Evolutionary conservation across 1,284 basidiomycete genomes (phyloP).

Genomic region (Leccinum subatratum): DNA sequence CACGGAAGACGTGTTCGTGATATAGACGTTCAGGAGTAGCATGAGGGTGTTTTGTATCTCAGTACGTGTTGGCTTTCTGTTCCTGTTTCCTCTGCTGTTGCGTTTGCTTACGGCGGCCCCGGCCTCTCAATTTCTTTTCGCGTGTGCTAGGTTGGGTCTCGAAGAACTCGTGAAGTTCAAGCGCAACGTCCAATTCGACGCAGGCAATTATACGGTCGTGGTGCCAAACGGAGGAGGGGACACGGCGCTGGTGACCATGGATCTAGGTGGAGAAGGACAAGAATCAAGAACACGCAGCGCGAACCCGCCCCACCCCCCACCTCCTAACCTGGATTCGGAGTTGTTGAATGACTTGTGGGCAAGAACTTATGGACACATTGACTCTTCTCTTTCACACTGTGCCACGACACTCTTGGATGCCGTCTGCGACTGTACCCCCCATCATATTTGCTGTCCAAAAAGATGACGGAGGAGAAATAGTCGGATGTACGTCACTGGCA

Average conservation of each 20-base stretch:
- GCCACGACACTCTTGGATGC: too few species aligned
- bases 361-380: too few species aligned
- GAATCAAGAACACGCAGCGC: conserved; percentile 72
- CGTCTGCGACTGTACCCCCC: too few species aligned
- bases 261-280: conserved; percentile 93
- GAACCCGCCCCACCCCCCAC: conserved; percentile 40
- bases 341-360: too few species aligned
- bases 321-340: too few species aligned
- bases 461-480: too few species aligned
- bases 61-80: conserved; percentile 50
- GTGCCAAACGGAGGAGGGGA: conserved; percentile 43
- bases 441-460: too few species aligned
- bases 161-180: conserved; percentile 94
- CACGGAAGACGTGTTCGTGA: conserved; percentile 89
- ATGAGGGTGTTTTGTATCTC: conserved; percentile 90
- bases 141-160: conserved; percentile 73
- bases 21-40: conserved; percentile 91
- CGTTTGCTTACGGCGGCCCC: conserved; percentile 2
- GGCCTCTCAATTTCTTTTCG: background rate
- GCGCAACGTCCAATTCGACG: conserved; percentile 82
- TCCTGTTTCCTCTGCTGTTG: background rate
- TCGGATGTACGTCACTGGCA: too few species aligned
- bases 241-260: conserved; percentile 57
- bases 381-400: too few species aligned
- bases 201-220: conserved; percentile 83